Evolutionary conservation across 208 protist species (phyloP).

Genomic region (Naegleria fowleri): DNA sequence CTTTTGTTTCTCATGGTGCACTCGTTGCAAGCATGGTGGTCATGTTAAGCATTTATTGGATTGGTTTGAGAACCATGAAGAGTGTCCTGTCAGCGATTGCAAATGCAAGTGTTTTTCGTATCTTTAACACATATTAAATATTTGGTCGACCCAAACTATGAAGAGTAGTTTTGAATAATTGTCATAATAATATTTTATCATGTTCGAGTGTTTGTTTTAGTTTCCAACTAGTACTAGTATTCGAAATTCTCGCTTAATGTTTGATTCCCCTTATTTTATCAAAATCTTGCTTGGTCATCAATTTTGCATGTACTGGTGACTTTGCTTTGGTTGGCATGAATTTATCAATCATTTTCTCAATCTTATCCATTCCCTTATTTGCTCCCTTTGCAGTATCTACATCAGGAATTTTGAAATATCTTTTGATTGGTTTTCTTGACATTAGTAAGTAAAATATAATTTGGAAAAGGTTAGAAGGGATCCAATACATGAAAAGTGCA

Average conservation of each 20-base stretch:
- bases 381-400: background rate
- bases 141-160: too few species aligned
- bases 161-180: too few species aligned
- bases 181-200: too few species aligned
- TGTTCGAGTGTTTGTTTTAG: too few species aligned
- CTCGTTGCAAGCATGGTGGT: conserved; percentile 20
- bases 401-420: background rate
- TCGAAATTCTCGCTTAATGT: background rate
- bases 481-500: conserved; percentile 21
- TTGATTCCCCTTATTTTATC: background rate
- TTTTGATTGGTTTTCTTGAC: background rate
- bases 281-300: background rate
- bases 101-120: background rate
- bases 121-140: background rate
- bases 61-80: background rate
- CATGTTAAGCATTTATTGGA: conserved; percentile 20
- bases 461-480: background rate
- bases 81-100: background rate
- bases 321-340: background rate
- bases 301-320: background rate
- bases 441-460: background rate
- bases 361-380: background rate
- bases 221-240: background rate
- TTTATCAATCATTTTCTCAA: background rate
- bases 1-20: conserved; percentile 24